Conservation (phyloP, 352 stramenopile genomes). For the Phytophthora pluvialis region DNA sequence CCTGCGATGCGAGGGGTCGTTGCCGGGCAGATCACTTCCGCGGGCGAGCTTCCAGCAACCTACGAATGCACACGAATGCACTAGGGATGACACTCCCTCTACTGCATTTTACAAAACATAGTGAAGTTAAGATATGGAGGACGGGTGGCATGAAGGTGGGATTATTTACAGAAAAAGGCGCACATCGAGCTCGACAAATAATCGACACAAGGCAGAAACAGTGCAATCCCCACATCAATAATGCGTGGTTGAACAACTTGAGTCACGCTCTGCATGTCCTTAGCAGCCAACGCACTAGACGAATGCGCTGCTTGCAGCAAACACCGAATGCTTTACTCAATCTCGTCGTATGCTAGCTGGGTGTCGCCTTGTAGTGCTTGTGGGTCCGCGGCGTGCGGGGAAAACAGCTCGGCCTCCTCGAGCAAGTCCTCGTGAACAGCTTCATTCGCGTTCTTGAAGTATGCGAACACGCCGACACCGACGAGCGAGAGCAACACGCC, state of each 20-base stretch:
- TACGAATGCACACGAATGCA: conserved; percentile 32
- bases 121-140: neutral
- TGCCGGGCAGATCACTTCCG: neutral
- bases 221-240: neutral
- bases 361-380: conserved; percentile 17
- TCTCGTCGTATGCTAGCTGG: conserved; percentile 21
- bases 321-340: conserved; percentile 9
- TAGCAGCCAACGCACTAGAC: too few relatives aligned
- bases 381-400: conserved; percentile 21
- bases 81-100: conserved; percentile 9
- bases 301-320: neutral
- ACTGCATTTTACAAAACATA: neutral
- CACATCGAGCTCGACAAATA: conserved; percentile 19
- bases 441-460: conserved; percentile 55
- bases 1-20: neutral
- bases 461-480: conserved; percentile 59
- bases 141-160: conserved; percentile 40
- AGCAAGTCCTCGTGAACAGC: conserved; percentile 34
- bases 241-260: conserved; percentile 3
- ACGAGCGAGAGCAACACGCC: conserved; percentile 69
- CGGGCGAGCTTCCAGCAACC: conserved; percentile 20
- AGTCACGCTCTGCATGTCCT: too few relatives aligned
- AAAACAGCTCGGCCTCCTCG: conserved; percentile 35
- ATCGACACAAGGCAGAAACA: too few relatives aligned
- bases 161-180: conserved; percentile 14